These are phyloP conservation scores for Acanthamoeba polyphaga DNA, from an alignment of 208 protist genomes.

Conservation along the genomic window DNA sequence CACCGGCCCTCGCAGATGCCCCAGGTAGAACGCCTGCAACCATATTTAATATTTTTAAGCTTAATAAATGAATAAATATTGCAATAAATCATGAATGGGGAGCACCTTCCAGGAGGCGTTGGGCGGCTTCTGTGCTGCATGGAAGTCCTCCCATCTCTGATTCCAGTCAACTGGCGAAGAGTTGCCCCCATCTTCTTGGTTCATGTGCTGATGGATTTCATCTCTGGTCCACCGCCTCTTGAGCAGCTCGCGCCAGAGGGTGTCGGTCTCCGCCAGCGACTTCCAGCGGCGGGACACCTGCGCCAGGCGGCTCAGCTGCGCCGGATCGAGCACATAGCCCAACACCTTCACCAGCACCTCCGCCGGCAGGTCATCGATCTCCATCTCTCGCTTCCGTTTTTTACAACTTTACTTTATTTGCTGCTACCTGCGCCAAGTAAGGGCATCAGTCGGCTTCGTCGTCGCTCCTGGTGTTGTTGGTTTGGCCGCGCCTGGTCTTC, in stretches of 20 bases:
- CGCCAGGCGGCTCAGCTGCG: not conserved
- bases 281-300: constrained; percentile 33
- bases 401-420: not conserved
- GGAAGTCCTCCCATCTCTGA: not conserved
- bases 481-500: constrained; percentile 6
- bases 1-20: constrained; percentile 1
- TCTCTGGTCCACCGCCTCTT: not conserved
- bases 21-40: not conserved
- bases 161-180: not conserved
- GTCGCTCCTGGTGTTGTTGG: not conserved
- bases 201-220: not conserved
- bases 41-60: not conserved
- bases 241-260: constrained; percentile 26
- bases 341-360: constrained; percentile 15
- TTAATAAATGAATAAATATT: not conserved
- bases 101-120: not conserved
- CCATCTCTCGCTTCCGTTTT: not conserved
- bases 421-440: too few relatives aligned
- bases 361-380: constrained; percentile 14
- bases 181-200: not conserved
- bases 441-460: not conserved
- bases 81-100: too few relatives aligned
- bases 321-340: not conserved
- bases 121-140: not conserved
- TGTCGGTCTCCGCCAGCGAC: not conserved